Conservation (phyloP, 2,329 filamentous ascomycete species). For the Fusarium sp. region DNA sequence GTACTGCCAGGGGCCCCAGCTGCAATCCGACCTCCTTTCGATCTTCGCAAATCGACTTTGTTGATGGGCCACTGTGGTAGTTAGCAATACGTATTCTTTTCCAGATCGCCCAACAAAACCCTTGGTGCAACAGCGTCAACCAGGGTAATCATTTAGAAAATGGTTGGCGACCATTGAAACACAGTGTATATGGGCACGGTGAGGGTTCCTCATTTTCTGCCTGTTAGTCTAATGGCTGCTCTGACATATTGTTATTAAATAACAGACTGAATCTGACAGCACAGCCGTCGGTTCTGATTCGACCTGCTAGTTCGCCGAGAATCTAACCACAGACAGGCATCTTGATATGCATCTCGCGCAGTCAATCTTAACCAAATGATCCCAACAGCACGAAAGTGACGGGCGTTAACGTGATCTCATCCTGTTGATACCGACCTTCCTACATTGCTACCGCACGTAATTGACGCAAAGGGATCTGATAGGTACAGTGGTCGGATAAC, state of each 20-base stretch:
- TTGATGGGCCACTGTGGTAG: slow-evolving; percentile 23
- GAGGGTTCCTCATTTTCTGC: not conserved
- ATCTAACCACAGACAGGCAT: slow-evolving; percentile 32
- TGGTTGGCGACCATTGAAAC: slow-evolving; percentile 9
- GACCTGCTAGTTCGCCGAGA: slow-evolving; percentile 36
- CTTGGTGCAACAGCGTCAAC: slow-evolving; percentile 9
- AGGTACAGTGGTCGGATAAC: slow-evolving; percentile 32
- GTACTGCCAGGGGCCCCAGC: slow-evolving; percentile 15
- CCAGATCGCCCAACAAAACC: slow-evolving; percentile 25
- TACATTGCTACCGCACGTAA: slow-evolving; percentile 15
- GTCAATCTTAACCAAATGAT: slow-evolving; percentile 16
- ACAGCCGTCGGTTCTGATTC: slow-evolving; percentile 13
- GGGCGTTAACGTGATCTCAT: slow-evolving; percentile 18
- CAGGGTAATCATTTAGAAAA: slow-evolving; percentile 12
- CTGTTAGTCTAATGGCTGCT: not conserved
- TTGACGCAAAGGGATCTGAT: slow-evolving; percentile 41
- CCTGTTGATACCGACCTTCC: slow-evolving; percentile 8
- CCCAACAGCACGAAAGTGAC: slow-evolving; percentile 10
- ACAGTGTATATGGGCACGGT: not conserved
- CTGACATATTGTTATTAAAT: slow-evolving; percentile 1
- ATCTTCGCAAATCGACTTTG: slow-evolving; percentile 47
- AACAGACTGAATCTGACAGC: slow-evolving; percentile 6
- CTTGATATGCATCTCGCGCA: slow-evolving; percentile 21
- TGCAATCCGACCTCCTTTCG: slow-evolving; percentile 28
- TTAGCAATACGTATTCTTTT: slow-evolving; percentile 18